Conservation (phyloP, 1,284 basidiomycete genomes). For the Puccinia hordei region DNA sequence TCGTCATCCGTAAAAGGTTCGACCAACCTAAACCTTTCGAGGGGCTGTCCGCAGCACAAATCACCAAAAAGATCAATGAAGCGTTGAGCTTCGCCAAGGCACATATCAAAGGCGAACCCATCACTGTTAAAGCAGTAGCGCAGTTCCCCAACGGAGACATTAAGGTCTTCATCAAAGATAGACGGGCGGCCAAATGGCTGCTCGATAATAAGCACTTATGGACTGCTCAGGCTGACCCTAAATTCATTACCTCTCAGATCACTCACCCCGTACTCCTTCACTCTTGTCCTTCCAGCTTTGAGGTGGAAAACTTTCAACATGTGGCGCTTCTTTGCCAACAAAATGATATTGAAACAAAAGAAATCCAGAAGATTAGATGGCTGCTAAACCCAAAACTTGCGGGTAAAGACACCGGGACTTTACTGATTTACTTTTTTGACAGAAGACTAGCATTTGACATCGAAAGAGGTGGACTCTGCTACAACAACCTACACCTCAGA, state of each 20-base stretch:
- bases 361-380: slow-evolving; percentile 17
- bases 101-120: not conserved
- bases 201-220: not conserved
- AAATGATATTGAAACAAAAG: slow-evolving; percentile 12
- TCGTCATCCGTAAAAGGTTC: too few species aligned
- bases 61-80: too few species aligned
- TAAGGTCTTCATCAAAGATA: not conserved
- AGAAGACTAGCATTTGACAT: slow-evolving; percentile 2
- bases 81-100: not conserved
- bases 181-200: slow-evolving; percentile 6
- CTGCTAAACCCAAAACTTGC: not conserved
- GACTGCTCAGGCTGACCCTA: slow-evolving; percentile 1
- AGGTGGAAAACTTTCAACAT: not conserved
- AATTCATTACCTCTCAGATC: not conserved
- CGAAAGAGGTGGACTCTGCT: not conserved
- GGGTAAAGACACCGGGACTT: not conserved
- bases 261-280: not conserved
- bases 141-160: too few species aligned
- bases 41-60: too few species aligned
- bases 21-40: too few species aligned
- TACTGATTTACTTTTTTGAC: not conserved
- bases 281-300: not conserved
- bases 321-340: not conserved
- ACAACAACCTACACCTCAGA: not conserved
- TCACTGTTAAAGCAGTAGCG: not conserved